phyloP scores from a whole-genome alignment of 2,329 filamentous ascomycete genomes.

The Incumbomyces lentus region DNA sequence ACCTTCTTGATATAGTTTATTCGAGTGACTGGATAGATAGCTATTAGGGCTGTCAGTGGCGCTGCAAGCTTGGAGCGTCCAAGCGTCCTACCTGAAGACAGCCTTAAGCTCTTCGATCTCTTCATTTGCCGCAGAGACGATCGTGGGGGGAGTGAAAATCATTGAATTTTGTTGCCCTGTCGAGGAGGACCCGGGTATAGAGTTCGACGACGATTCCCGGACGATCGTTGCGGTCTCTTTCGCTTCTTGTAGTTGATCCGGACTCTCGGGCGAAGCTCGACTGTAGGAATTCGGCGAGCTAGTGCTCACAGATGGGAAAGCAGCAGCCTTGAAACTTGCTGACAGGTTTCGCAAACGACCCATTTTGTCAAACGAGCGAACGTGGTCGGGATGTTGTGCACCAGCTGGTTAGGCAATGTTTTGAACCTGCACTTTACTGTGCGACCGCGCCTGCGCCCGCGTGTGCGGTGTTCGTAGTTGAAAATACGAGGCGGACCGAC shows the following conservation, averaged over 20 bases:
- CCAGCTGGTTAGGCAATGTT: too few species aligned
- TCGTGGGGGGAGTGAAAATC: constrained; percentile 52
- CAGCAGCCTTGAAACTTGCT: constrained; percentile 18
- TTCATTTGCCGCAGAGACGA: constrained; percentile 76
- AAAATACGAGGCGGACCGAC: background rate
- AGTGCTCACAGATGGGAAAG: constrained; percentile 11
- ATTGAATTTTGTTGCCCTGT: constrained; percentile 16
- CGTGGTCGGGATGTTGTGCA: background rate
- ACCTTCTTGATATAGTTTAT: constrained; percentile 91
- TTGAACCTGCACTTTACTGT: too few species aligned
- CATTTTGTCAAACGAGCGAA: constrained; percentile 12
- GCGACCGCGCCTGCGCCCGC: background rate
- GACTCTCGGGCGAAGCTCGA: constrained; percentile 8
- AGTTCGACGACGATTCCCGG: constrained; percentile 11
- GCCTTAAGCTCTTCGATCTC: constrained; percentile 78
- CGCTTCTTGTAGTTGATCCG: constrained; percentile 8
- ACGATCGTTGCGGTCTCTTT: constrained; percentile 12
- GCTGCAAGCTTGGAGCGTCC: constrained; percentile 3
- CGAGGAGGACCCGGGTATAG: constrained; percentile 10
- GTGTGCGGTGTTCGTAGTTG: background rate
- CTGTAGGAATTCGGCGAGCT: constrained; percentile 9
- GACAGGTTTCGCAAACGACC: constrained; percentile 20
- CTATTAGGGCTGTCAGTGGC: constrained; percentile 9
- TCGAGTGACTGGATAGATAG: constrained; percentile 86
- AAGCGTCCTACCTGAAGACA: constrained; percentile 55